Evolutionary conservation across 352 stramenopile species (phyloP), one percentile per base, ranked within the genome.

Genomic region (Globisporangium middletonii): DNA sequence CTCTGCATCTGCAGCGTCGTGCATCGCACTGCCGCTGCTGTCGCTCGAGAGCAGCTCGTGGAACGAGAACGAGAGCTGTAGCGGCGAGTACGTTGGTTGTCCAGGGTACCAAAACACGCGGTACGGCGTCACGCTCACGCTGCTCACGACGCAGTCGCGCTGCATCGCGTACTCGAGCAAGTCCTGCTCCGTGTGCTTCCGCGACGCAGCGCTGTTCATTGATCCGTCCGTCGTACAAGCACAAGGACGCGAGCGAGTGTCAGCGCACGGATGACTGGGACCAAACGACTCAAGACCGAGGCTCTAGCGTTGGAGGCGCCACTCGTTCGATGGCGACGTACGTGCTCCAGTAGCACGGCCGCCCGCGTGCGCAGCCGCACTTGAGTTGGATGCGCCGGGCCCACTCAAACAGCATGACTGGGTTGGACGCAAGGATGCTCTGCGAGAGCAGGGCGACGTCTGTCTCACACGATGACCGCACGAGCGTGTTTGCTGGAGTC

Each of bases 321-420:
- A 38, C 33, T 38, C 33, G 33, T 38, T 8, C 33, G 3, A 38
- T n/a, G n/a, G n/a, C 33, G 33, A 45, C 62, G 44, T 69, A 92
- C 82, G 65, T 88, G 82, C 82, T 92, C 79, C 79, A 92, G 63
- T 92, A 92, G 68, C 82, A 93, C 18, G 80, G 74, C 1, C 62
- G 60, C 15, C 83, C 83, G 28, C 47, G 37, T 3, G 59, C 79
- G 55, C 83, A 93, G 42, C 83, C 83, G 46, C 83, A 92, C n/a
- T 85, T 60, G 13, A 77, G 57, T 55, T 89, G 81, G 9, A 77
- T 58, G 18, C 73, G 64, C 49, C 73, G 69, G 27, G 68, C 66
- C 28, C 76, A 71, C 19, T 68, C 60, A 13, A 76, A 52, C 49
- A 77, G 75, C 13, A 71, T 63, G 13, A 65, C 33, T 1, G 72